Evolutionary conservation across 306 rosid species (phyloP), one percentile per base, ranked within the genome.

Genomic region (Luffa aegyptiaca): DNA sequence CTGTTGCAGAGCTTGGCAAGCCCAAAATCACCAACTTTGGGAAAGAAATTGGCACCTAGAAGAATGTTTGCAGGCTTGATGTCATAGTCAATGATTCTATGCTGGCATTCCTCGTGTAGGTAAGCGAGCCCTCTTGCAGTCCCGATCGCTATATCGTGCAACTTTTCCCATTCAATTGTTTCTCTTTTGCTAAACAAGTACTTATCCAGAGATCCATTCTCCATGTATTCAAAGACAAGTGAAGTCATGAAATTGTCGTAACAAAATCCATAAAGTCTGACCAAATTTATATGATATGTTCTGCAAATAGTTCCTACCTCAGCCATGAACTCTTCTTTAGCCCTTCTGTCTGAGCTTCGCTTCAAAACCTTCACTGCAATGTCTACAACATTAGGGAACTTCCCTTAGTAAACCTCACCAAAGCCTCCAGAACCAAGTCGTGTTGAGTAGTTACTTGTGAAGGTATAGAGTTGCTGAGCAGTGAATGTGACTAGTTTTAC

Each of bases 31-130:
- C 83, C 92, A 3, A 87, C 92, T 63, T 87, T 87, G 2, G 90
- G 89, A 14, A 53, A 11, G 49, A 85, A 84, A 10, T 85, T 81
- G 1, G 3, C 61, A 8, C 85, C 89, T 44, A 89, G 80, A 4
- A 89, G 89, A 76, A 90, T 83, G 35, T 90, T 90, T 53, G 66
- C 90, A 0, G 91, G 93, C 41, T 90, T 90, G 31, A 86, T 88
- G 57, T 88, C 91, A 12, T 88, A 90, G 61, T 88, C 90, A 61
- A 90, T 69, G 73, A 90, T 90, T 79, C 84, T 82, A 0, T 88
- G 90, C 31, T 82, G 80, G 8, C 93, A 86, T 63, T 72, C 83
- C 81, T 88, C 93, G 35, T 86, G 91, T 53, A 86, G 78, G 39
- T 88, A 88, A 0, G 91, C 84, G 10, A 88, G 81, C 3, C 87